These are phyloP conservation scores for Leccinum aurantiacum DNA, from an alignment of 768 basidiomycete species.

Conservation along the genomic window DNA sequence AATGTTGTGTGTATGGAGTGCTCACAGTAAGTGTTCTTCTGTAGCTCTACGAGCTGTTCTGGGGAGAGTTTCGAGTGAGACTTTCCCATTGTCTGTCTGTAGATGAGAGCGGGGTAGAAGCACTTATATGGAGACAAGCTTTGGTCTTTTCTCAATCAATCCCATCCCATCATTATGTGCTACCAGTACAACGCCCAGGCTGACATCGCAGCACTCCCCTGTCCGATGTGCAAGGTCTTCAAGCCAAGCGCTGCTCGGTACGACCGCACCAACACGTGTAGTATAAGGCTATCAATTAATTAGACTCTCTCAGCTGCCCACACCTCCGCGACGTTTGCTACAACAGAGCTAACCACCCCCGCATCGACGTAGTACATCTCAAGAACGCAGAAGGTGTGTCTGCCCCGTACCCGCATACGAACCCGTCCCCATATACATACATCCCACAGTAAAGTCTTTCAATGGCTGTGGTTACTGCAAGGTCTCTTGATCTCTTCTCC, in stretches of 20 bases:
- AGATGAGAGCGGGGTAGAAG: conserved; percentile 13
- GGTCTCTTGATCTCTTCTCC: conserved; percentile 41
- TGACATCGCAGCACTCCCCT: conserved; percentile 66
- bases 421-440: conserved; percentile 13
- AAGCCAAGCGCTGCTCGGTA: conserved; percentile 55
- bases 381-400: conserved; percentile 84
- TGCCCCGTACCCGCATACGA: conserved; percentile 8
- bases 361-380: conserved; percentile 73
- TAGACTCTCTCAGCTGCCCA: conserved; percentile 55
- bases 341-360: conserved; percentile 72
- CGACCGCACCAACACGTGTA: conserved; percentile 13
- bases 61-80: conserved; percentile 93
- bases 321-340: conserved; percentile 74
- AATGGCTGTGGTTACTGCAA: conserved; percentile 91
- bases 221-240: conserved; percentile 87
- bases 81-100: conserved; percentile 80
- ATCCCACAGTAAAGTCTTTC: conserved; percentile 65
- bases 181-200: conserved; percentile 62
- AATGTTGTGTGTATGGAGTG: conserved; percentile 5
- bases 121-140: conserved; percentile 20
- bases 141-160: background rate
- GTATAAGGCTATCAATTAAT: too few relatives aligned
- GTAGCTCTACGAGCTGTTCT: conserved; percentile 91
- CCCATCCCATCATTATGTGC: conserved; percentile 51
- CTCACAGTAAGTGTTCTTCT: conserved; percentile 97